Evolutionary conservation across 2,329 filamentous ascomycete genomes (phyloP).

Genomic region (Cladophialophora yegresii): DNA sequence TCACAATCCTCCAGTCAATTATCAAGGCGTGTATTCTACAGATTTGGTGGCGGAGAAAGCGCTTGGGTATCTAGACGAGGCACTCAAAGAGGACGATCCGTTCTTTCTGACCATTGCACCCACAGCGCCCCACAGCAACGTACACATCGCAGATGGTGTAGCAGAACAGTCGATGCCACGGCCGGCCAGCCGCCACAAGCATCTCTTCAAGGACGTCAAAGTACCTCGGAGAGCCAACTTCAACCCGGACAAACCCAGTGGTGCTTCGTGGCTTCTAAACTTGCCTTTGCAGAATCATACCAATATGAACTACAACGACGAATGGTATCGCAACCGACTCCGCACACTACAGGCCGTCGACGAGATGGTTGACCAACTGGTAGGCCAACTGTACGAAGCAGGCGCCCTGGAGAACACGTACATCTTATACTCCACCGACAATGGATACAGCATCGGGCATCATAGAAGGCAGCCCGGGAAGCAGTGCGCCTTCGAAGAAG

Average conservation of each 20-base stretch:
- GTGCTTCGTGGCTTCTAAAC: conserved; percentile 51
- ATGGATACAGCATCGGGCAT: conserved; percentile 63
- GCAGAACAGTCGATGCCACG: conserved; percentile 32
- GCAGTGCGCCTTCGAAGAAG: conserved; percentile 60
- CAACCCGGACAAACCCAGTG: conserved; percentile 60
- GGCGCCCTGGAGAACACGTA: conserved; percentile 56
- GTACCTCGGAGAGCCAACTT: conserved; percentile 66
- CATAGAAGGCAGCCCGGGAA: conserved; percentile 62
- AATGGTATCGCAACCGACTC: conserved; percentile 55
- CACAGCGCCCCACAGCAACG: conserved; percentile 65
- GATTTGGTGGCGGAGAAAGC: conserved; percentile 64
- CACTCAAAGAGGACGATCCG: conserved; percentile 54
- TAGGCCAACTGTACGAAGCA: conserved; percentile 47
- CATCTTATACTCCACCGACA: conserved; percentile 63
- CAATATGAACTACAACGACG: conserved; percentile 55
- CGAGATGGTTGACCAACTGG: conserved; percentile 53
- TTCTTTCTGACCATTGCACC: conserved; percentile 71
- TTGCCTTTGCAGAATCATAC: conserved; percentile 51
- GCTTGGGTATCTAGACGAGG: conserved; percentile 63
- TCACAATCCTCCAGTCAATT: conserved; percentile 55
- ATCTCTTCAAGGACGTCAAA: conserved; percentile 62
- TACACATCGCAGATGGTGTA: conserved; percentile 40
- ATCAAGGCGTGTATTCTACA: conserved; percentile 57
- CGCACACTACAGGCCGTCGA: conserved; percentile 57
- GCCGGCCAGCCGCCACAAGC: conserved; percentile 61